A percentile compares a stretch with the other conserved stretches of the same genome.
phyloP scores from a whole-genome alignment of 352 stramenopile genomes.

The Pythium sukuiense region DNA sequence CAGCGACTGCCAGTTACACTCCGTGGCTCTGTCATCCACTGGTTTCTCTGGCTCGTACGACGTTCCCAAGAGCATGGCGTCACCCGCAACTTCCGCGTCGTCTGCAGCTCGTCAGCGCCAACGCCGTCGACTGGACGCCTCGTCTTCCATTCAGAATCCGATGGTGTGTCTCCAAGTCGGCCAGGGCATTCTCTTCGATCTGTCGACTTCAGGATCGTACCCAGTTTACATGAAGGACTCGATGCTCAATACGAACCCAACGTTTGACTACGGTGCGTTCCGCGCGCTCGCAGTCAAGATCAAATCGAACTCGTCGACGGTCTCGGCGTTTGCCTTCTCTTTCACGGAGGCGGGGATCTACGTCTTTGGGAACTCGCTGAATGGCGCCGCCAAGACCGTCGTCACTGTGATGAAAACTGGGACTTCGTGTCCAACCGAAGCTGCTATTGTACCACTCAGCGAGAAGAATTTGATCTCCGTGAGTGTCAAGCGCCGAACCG shows the following conservation, averaged over 20 bases:
- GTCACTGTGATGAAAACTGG: conserved; percentile 80
- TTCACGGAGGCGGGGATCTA: conserved; percentile 87
- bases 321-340: conserved; percentile 87
- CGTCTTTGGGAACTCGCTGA: conserved; percentile 86
- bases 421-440: conserved; percentile 75
- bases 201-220: conserved; percentile 75
- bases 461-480: conserved; percentile 87
- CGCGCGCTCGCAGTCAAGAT: conserved; percentile 61
- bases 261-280: conserved; percentile 91
- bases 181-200: conserved; percentile 89
- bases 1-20: conserved; percentile 54
- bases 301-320: conserved; percentile 51
- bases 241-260: conserved; percentile 93
- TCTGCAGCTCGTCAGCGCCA: neutral
- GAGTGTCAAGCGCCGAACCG: conserved; percentile 69
- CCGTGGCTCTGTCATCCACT: conserved; percentile 40
- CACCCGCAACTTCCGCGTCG: conserved; percentile 19
- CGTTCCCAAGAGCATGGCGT: conserved; percentile 28
- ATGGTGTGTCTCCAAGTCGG: conserved; percentile 85
- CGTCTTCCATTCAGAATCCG: conserved; percentile 63
- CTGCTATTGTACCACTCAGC: conserved; percentile 79
- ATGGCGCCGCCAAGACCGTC: conserved; percentile 65
- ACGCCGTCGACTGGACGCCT: conserved; percentile 22
- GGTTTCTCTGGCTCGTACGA: conserved; percentile 72
- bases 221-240: conserved; percentile 94